Base-by-base conservation (phyloP, 2,329 filamentous ascomycete genomes). In the Dothiorella sarmentorum region DNA sequence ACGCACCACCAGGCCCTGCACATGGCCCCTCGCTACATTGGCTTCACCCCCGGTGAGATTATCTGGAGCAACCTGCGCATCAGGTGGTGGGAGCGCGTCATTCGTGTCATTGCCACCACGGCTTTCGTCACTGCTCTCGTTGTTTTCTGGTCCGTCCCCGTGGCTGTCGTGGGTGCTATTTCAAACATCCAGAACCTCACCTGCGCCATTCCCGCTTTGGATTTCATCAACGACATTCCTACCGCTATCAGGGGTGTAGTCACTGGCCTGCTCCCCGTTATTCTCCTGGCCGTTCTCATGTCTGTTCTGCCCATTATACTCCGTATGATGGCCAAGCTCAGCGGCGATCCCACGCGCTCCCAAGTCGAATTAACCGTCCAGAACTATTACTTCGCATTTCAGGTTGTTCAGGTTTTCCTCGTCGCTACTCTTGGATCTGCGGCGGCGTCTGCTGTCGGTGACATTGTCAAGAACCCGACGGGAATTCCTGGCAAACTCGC, bases 401-500 rank as follows among this genome's bases (percentile, higher is more conserved):
- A 94, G 72, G 85, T 97, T 42, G 81, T 97, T 18, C 92, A 97
- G 70, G 90, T 96, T 43, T 97, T 97, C 76, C 76, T 97, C 59
- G 85, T 97, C 49, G 86, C 90, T 0, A 96, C 93, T 0, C 64
- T 97, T 27, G 83, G 89, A 1, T 93, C 91, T 15, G 87, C 91
- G 1, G 92, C 92, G 9, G 85, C 90, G 3, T 82, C 87, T 6
- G 70, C 71, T 18, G 68, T 73, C 37, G 62, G 68, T 31, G 85
- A 84, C 18, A 86, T 95, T 47, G 77, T 85, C 13, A 37, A 85
- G 0, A 66, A 90, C 3, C 91, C 91, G 0, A 71, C 76, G 2
- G 75, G 75, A 0, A 82, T 85, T 6, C 84, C 90, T 0, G 75
- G 71, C 0, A 74, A 95, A 37, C 80, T 96, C 3, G 87, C 91